Base-by-base conservation (phyloP, 176 grass and related monocot species). In the Aegilops tauschii region DNA sequence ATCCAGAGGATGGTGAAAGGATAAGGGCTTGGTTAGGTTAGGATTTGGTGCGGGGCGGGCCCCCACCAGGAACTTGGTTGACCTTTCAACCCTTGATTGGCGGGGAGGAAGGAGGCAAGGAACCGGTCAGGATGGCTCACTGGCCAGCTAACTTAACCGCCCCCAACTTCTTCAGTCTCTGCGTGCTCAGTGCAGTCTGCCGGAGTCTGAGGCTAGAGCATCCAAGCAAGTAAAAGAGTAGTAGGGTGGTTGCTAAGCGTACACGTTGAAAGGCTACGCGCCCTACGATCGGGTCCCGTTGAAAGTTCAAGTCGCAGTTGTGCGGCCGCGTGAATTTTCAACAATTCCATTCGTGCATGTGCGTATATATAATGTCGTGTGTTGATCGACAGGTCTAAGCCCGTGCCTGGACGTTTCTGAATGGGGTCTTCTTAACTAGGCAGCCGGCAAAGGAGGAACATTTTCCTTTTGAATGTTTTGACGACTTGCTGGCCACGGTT, bases 71-170 rank as follows among this genome's bases (percentile, higher is more conserved):
- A 78, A 8, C 39, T 73, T 85, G 47, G 47, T 16, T 50, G 90
- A 85, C 71, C 70, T 81, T 88, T 84, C 77, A 71, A 21, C 62
- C 29, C 64, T 78, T 70, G 86, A 81, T 85, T 77, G 82, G 72
- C 72, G 72, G 72, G 81, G 40, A 64, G 54, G 52, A 64, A 85
- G 77, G 62, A 85, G 13, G 62, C 85, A 76, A 21, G 5, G 27
- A 44, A 42, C 37, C 67, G 85, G 66, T 61, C 71, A 64, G 47
- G 73, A 87, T 77, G 42, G 73, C 56, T 78, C 81, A 76, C 50
- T 59, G 37, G 20, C 52, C 63, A 58, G 39, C 54, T 30, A 79
- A 25, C 44, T 74, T 73, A 73, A 45, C 71, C 29, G 40, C 12
- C 44, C 71, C 34, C 5, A 61, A 13, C 9, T 14, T 34, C 8